These are phyloP conservation scores for Magnolia kwangsiensis DNA, from an alignment of 164 flowering plant species.

Conservation along the genomic window DNA sequence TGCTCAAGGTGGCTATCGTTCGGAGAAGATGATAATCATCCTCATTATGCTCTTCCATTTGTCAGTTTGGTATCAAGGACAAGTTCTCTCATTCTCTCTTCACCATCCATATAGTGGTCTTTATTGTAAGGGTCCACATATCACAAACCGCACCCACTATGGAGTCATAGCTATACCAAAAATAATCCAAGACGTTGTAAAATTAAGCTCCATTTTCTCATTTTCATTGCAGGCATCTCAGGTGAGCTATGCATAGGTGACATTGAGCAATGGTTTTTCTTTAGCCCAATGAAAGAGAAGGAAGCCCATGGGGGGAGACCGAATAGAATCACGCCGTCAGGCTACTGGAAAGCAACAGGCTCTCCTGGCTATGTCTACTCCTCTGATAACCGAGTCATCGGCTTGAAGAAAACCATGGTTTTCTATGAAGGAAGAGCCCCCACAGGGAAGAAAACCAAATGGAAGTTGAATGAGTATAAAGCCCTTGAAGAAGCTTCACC, in stretches of 20 bases:
- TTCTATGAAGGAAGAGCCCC: slow-evolving; percentile 22
- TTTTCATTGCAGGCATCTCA: slow-evolving; percentile 32
- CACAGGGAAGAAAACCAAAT: slow-evolving; percentile 13
- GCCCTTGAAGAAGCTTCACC: neutral
- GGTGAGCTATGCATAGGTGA: slow-evolving; percentile 40
- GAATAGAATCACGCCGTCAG: slow-evolving; percentile 40
- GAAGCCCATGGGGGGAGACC: slow-evolving; percentile 72
- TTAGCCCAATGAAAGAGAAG: slow-evolving; percentile 50
- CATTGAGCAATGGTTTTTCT: slow-evolving; percentile 67
- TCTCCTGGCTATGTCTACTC: slow-evolving; percentile 56
- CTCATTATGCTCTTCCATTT: no score
- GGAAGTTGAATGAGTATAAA: slow-evolving; percentile 20
- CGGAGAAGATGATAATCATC: no score
- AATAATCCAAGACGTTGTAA: no score
- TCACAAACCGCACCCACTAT: no score
- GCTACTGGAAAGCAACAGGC: slow-evolving; percentile 80
- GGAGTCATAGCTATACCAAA: no score
- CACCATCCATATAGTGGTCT: no score
- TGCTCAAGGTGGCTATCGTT: no score
- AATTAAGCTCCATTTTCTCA: neutral
- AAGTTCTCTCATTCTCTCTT: no score
- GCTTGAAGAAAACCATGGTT: slow-evolving; percentile 32
- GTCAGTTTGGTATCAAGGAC: no score
- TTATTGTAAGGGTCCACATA: no score
- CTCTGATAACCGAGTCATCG: slow-evolving; percentile 31